Evolutionary conservation across 768 basidiomycete species (phyloP).

Genomic region (Chalciporus sphaerocephalus): DNA sequence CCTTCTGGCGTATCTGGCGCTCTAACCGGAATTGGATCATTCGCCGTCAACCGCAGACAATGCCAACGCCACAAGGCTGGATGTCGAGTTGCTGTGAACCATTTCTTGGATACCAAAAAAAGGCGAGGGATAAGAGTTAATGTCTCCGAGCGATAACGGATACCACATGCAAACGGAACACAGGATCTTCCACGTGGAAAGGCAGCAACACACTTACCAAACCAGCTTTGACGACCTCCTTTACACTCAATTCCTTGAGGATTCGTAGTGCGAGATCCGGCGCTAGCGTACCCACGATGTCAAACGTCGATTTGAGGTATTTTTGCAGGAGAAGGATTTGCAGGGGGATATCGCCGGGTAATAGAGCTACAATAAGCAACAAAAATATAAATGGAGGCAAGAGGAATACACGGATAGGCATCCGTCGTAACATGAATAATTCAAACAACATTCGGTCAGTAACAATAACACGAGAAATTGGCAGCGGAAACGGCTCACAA

Average conservation of each 20-base stretch:
- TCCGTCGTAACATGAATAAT: not conserved
- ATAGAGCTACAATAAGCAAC: slow-evolving; percentile 46
- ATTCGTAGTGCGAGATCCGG: slow-evolving; percentile 63
- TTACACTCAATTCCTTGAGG: slow-evolving; percentile 53
- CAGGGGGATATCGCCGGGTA: slow-evolving; percentile 80
- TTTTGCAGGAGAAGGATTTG: slow-evolving; percentile 84
- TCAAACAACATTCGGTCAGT: slow-evolving; percentile 5
- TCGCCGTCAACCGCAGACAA: slow-evolving; percentile 66
- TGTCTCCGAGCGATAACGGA: not conserved
- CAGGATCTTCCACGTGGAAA: not conserved
- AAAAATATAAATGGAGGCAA: slow-evolving; percentile 8
- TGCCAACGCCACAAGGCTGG: slow-evolving; percentile 77
- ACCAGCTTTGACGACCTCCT: slow-evolving; percentile 53
- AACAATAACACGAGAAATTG: not conserved
- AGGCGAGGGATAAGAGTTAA: not conserved
- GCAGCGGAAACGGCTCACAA: slow-evolving; percentile 15
- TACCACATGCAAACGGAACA: not conserved
- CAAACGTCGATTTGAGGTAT: slow-evolving; percentile 77
- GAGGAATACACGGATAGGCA: not conserved
- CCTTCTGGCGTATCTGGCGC: slow-evolving; percentile 62
- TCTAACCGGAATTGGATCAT: slow-evolving; percentile 64
- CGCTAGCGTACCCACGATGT: slow-evolving; percentile 69
- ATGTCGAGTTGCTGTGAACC: slow-evolving; percentile 41
- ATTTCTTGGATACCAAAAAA: slow-evolving; percentile 41
- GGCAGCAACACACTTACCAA: slow-evolving; percentile 23